A percentile compares a stretch with the other conserved stretches of the same genome.
phyloP scores from a whole-genome alignment of 768 basidiomycete genomes.

The Collybia nuda region DNA sequence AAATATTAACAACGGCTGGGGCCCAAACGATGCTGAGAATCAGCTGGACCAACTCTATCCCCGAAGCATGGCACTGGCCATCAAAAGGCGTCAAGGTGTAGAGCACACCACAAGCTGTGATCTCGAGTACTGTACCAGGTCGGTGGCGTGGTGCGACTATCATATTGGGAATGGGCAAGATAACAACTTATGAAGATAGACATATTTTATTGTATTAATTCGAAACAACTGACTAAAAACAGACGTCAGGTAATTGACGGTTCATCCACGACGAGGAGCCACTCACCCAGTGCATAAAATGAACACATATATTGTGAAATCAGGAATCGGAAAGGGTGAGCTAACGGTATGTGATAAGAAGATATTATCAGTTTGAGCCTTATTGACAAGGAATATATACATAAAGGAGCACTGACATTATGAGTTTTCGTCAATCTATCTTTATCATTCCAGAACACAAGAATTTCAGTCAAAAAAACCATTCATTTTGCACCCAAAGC shows the following conservation, averaged over 20 bases:
- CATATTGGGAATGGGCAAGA: too few species aligned
- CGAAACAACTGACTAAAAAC: not conserved
- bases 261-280: too few species aligned
- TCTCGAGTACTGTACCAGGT: too few species aligned
- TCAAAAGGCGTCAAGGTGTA: too few species aligned
- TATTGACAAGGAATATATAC: not conserved
- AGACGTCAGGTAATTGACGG: not conserved
- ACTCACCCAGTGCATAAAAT: constrained; percentile 34
- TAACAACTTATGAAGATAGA: too few species aligned
- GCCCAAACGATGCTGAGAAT: too few species aligned
- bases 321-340: constrained; percentile 5
- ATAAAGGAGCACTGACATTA: constrained; percentile 2
- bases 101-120: too few species aligned
- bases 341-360: not conserved
- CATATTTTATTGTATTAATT: not conserved
- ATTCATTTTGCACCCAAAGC: not conserved
- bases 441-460: constrained; percentile 5
- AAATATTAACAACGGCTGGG: too few species aligned
- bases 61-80: too few species aligned
- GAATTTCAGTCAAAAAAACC: not conserved
- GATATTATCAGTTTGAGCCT: constrained; percentile 6
- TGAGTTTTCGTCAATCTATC: constrained; percentile 5
- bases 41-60: too few species aligned
- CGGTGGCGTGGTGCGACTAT: too few species aligned
- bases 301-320: constrained; percentile 42